Conservation (phyloP, 495 filamentous ascomycete species). For the Daldinia grandis region DNA sequence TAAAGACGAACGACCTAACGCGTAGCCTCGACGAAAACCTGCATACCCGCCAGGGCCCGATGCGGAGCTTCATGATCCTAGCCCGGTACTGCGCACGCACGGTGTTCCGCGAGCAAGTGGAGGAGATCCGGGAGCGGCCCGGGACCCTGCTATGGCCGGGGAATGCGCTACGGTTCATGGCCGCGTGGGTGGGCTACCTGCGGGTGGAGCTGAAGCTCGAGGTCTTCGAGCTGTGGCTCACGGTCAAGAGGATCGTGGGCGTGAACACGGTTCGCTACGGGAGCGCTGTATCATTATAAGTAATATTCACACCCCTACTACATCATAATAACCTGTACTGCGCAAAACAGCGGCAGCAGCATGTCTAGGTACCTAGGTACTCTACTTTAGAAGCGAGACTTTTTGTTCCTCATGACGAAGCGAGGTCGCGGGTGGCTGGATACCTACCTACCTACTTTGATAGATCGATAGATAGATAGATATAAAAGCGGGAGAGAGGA, state of each 20-base stretch:
- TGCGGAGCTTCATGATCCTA: slow-evolving; percentile 90
- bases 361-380: background rate
- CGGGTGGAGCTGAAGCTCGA: slow-evolving; percentile 64
- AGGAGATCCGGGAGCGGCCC: slow-evolving; percentile 61
- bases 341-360: background rate
- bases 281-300: slow-evolving; percentile 26
- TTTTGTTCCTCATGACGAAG: background rate
- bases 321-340: background rate
- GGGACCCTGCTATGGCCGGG: slow-evolving; percentile 59
- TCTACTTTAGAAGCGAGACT: slow-evolving; percentile 6
- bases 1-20: slow-evolving; percentile 98
- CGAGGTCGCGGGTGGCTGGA: background rate
- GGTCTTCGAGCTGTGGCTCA: slow-evolving; percentile 66
- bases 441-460: no score
- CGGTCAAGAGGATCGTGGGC: slow-evolving; percentile 59
- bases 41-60: slow-evolving; percentile 86
- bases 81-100: slow-evolving; percentile 90
- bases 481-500: background rate
- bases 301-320: background rate
- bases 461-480: slow-evolving; percentile 17
- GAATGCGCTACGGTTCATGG: slow-evolving; percentile 57
- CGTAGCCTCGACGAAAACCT: slow-evolving; percentile 93
- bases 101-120: slow-evolving; percentile 87
- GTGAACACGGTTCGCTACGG: slow-evolving; percentile 27
- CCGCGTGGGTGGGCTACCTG: slow-evolving; percentile 60